phyloP scores from a whole-genome alignment of 345 rosid genomes.

The Kandelia obovata region DNA sequence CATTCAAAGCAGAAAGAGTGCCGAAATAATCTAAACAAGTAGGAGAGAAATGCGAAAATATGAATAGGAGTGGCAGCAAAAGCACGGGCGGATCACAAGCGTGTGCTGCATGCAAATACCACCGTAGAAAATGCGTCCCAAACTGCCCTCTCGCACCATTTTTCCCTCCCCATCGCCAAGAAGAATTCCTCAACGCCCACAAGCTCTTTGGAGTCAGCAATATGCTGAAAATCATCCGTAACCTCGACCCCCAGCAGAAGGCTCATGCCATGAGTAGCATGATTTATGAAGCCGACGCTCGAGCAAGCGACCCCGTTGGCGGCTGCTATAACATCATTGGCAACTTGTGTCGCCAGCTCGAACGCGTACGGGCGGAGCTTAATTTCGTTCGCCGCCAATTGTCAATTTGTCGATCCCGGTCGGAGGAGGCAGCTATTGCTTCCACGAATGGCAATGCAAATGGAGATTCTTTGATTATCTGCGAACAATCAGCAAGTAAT shows the following conservation, averaged over 20 bases:
- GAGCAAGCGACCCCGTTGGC: conserved; percentile 41
- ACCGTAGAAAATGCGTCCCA: conserved; percentile 34
- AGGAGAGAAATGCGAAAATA: not conserved
- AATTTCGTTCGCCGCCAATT: conserved; percentile 14
- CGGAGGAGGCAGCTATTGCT: not conserved
- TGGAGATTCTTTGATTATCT: too few species aligned
- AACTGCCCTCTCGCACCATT: conserved; percentile 38
- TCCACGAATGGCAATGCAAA: too few species aligned
- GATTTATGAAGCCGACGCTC: conserved; percentile 38
- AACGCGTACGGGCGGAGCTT: conserved; percentile 10
- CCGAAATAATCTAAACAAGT: too few species aligned
- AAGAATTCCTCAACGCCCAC: conserved; percentile 38
- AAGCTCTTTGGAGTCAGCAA: conserved; percentile 44
- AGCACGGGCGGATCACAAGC: conserved; percentile 12
- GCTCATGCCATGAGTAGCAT: conserved; percentile 25
- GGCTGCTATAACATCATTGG: conserved; percentile 27
- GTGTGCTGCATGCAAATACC: conserved; percentile 52
- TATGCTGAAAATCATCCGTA: conserved; percentile 23
- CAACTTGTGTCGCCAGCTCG: conserved; percentile 14
- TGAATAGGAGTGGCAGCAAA: not conserved
- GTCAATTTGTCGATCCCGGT: not conserved
- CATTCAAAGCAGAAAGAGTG: too few species aligned
- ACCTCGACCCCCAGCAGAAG: conserved; percentile 4
- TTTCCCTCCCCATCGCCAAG: conserved; percentile 31
- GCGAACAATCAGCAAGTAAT: too few species aligned